Evolutionary conservation across 2,329 filamentous ascomycete genomes (phyloP).

Genomic region (Colletotrichum sp.): DNA sequence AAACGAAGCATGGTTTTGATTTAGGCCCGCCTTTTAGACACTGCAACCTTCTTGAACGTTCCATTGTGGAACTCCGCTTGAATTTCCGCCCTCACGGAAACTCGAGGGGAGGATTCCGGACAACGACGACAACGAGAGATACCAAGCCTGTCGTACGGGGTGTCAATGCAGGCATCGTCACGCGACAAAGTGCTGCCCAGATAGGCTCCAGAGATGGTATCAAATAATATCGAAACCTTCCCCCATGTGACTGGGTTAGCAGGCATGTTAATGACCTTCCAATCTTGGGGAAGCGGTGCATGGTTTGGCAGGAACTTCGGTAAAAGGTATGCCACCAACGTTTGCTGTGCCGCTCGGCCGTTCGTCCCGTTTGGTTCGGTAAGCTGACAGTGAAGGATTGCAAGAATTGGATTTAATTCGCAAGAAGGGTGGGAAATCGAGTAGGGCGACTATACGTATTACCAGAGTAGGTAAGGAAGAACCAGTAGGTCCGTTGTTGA

Average conservation of each 20-base stretch:
- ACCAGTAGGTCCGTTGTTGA: not conserved
- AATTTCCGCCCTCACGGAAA: not conserved
- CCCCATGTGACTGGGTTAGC: not conserved
- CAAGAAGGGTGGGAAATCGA: not conserved
- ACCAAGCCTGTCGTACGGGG: not conserved
- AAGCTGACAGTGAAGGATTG: not conserved
- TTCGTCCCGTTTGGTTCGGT: not conserved
- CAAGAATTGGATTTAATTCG: rapidly evolving
- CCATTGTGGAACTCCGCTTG: rapidly evolving
- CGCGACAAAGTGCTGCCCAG: not conserved
- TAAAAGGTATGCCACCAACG: not conserved
- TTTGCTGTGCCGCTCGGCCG: not conserved
- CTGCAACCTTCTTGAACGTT: not conserved
- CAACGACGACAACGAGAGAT: not conserved
- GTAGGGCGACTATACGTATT: not conserved
- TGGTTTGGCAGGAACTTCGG: not conserved
- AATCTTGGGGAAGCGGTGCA: not conserved
- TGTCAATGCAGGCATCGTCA: not conserved
- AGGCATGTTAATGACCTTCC: not conserved
- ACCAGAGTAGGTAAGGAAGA: not conserved
- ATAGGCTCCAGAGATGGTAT: not conserved
- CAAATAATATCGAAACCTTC: not conserved
- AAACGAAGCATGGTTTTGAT: rapidly evolving
- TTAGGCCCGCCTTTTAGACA: not conserved
- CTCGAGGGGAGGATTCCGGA: rapidly evolving